Evolutionary conservation across 2,329 filamentous ascomycete species (phyloP).

Genomic region (Tolypocladium guangdongense): DNA sequence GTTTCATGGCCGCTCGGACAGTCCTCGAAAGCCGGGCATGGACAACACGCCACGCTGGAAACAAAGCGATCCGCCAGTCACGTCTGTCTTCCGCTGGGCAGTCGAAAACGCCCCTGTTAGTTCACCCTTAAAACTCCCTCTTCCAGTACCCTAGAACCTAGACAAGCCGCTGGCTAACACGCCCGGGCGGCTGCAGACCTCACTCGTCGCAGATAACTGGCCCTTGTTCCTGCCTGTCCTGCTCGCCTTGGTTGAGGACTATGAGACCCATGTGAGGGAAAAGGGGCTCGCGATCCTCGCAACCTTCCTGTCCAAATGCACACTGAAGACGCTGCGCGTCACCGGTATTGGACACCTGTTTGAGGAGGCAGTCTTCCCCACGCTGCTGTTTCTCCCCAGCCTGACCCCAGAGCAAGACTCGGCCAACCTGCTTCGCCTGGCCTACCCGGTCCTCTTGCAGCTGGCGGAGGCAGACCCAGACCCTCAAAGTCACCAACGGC

Average conservation of each 20-base stretch:
- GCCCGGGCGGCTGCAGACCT: background rate
- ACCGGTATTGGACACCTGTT: constrained; percentile 61
- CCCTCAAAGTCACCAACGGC: constrained; percentile 13
- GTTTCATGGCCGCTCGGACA: constrained; percentile 8
- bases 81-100: constrained; percentile 4
- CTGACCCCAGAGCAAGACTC: constrained; percentile 67
- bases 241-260: constrained; percentile 57
- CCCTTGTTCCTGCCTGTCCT: constrained; percentile 59
- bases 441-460: constrained; percentile 55
- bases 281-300: constrained; percentile 44
- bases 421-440: constrained; percentile 47
- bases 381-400: constrained; percentile 64
- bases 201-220: constrained; percentile 37
- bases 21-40: background rate
- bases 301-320: constrained; percentile 43
- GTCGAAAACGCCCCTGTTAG: constrained; percentile 5
- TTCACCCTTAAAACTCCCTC: background rate
- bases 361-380: constrained; percentile 57
- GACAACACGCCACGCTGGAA: background rate
- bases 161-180: background rate
- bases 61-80: background rate
- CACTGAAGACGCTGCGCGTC: constrained; percentile 38
- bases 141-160: background rate
- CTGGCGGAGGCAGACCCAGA: constrained; percentile 31
- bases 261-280: constrained; percentile 38